Evolutionary conservation across 495 filamentous ascomycete species (phyloP).

Genomic region (Beverwykella pulmonaria): DNA sequence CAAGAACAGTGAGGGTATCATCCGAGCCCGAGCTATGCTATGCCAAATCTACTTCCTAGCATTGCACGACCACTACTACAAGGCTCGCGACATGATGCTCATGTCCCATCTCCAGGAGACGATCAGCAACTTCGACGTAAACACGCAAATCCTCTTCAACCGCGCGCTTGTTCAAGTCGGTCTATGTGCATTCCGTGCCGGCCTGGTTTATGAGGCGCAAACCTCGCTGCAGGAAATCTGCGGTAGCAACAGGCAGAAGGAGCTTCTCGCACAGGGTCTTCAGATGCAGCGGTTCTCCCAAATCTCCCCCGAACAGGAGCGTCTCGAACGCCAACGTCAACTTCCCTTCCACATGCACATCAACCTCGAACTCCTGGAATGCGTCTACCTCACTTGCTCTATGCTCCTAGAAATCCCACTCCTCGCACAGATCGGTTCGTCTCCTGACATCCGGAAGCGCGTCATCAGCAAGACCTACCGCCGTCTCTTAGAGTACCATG

Average conservation of each 20-base stretch:
- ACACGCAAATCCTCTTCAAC: conserved; percentile 98
- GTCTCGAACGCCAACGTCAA: conserved; percentile 92
- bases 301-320: conserved; percentile 95
- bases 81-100: conserved; percentile 96
- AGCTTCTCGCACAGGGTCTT: conserved; percentile 94
- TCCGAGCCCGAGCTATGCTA: conserved; percentile 94
- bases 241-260: conserved; percentile 94
- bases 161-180: conserved; percentile 96
- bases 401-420: conserved; percentile 99
- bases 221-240: conserved; percentile 97
- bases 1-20: conserved; percentile 88
- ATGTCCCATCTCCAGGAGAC: conserved; percentile 99
- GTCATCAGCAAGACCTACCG: conserved; percentile 99
- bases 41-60: conserved; percentile 98
- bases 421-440: conserved; percentile 92
- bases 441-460: conserved; percentile 94
- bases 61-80: conserved; percentile 95
- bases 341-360: conserved; percentile 99
- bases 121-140: conserved; percentile 91
- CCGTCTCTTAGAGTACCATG: conserved; percentile 98
- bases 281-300: conserved; percentile 95
- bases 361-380: conserved; percentile 97
- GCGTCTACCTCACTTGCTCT: conserved; percentile 96
- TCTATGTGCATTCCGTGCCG: conserved; percentile 95
- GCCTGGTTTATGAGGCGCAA: conserved; percentile 95